A percentile compares a stretch with the other conserved stretches of the same genome.
Conservation (phyloP, 1,284 basidiomycete genomes). For the Pterula multifida region DNA sequence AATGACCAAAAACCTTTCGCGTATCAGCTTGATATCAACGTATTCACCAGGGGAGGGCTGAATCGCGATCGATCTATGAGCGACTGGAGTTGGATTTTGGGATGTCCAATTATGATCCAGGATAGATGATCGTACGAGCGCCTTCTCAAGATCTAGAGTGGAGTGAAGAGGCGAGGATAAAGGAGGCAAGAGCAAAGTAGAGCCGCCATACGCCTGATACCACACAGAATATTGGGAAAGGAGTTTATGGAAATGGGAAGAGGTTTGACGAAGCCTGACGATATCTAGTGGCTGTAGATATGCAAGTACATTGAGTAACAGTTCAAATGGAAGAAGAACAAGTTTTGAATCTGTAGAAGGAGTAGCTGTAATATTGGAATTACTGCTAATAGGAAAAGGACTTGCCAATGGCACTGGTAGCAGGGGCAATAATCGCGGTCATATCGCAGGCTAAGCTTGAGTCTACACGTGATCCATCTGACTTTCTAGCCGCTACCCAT, state of each 20-base stretch:
- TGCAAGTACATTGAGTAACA: neutral
- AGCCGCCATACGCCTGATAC: neutral
- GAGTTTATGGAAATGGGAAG: neutral
- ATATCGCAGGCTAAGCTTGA: neutral
- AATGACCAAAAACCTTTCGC: neutral
- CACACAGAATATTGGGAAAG: slow-evolving; percentile 1
- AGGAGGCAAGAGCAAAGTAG: neutral
- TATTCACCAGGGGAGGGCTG: neutral
- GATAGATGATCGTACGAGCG: neutral
- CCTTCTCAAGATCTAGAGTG: neutral
- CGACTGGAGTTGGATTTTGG: neutral
- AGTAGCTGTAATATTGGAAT: neutral
- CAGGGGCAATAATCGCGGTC: neutral
- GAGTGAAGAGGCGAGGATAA: neutral
- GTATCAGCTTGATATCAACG: neutral
- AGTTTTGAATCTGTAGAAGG: neutral
- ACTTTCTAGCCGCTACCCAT: slow-evolving; percentile 11
- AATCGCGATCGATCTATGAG: neutral
- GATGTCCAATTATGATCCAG: neutral
- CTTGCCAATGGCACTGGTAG: too few relatives aligned
- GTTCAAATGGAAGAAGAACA: neutral
- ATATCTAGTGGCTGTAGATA: slow-evolving; percentile 3
- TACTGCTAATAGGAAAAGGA: neutral
- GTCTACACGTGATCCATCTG: neutral
- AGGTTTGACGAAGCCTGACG: slow-evolving; percentile 4